Base-by-base conservation (phyloP, 2,329 filamentous ascomycete species). In the Plenodomus lindquistii region DNA sequence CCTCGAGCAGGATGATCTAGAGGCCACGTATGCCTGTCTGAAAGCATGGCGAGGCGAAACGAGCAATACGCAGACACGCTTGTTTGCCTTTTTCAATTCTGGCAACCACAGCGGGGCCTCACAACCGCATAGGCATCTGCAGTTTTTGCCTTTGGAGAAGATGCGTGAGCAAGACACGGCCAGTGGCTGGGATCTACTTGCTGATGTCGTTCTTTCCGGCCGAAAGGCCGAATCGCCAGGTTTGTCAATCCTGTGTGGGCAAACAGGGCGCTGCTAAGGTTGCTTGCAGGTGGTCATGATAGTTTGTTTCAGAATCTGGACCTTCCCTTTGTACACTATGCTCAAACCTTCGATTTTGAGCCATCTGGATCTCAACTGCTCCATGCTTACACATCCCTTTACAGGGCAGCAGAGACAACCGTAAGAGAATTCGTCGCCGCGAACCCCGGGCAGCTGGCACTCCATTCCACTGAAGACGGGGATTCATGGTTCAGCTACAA, bases 81-180 rank as follows among this genome's bases (percentile, higher is more conserved):
- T 88, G 1, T 87, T 81, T 57, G 84, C 81, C 0, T 88, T 88
- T 64, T 89, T 87, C 77, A 91, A 90, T 69, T 85, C 82, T 24
- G 87, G 87, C 1, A 69, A 77, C 10, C 79, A 86, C 60, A 88
- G 85, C 4, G 87, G 87, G 2, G 86, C 87, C 1, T 87, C 84
- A 55, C 87, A 91, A 66, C 81, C 86, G 11, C 87, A 90, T 63
- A 73, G 87, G 3, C 87, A 91, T 61, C 69, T 91, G 20, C 87
- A 91, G 67, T 78, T 90, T n/a, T 70, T 91, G 3, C 85, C 86
- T 0, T 77, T 89, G 0, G 77, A 81, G 7, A 73, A 77, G 16
- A 89, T 90, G 85, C 77, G 73, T 29, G 83, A 65, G 10, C 57
- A 70, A 22, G 66, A 70, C 13, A 62, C 65, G 4, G 52, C 61